A percentile compares a stretch with the other conserved stretches of the same genome.
phyloP scores from a whole-genome alignment of 2,329 filamentous ascomycete species.

The Amauroascus niger region DNA sequence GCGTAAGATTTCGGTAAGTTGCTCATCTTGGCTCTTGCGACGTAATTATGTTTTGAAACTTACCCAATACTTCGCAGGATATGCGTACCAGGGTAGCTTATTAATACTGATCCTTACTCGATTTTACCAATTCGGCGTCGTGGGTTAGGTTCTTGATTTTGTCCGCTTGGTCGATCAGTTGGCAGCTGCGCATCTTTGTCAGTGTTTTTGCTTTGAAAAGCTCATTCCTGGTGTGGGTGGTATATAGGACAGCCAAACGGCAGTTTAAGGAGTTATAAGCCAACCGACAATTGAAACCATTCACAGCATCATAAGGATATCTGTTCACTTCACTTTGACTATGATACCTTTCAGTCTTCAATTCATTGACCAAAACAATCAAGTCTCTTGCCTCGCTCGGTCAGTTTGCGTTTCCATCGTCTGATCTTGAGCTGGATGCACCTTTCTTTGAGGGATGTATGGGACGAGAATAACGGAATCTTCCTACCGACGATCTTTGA shows the following conservation, averaged over 20 bases:
- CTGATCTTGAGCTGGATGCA: constrained; percentile 36
- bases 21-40: neutral
- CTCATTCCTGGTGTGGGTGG: neutral
- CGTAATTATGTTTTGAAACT: neutral
- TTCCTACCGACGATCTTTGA: constrained; percentile 40
- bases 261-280: constrained; percentile 8
- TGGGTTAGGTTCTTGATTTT: neutral
- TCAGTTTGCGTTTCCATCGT: constrained; percentile 26
- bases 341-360: neutral
- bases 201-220: neutral
- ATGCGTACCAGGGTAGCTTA: constrained; percentile 51
- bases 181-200: neutral
- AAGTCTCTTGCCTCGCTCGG: constrained; percentile 46
- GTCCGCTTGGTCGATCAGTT: neutral
- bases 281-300: neutral
- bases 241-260: neutral
- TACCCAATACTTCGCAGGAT: constrained; percentile 33
- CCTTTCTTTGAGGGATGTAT: constrained; percentile 27
- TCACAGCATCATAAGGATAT: too few relatives aligned
- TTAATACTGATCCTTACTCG: too few relatives aligned
- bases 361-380: neutral
- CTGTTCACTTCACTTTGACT: too few relatives aligned
- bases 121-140: constrained; percentile 17
- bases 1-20: constrained; percentile 70
- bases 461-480: constrained; percentile 38